Base-by-base conservation (phyloP, 306 rosid genomes). In the Prunus salicina region DNA sequence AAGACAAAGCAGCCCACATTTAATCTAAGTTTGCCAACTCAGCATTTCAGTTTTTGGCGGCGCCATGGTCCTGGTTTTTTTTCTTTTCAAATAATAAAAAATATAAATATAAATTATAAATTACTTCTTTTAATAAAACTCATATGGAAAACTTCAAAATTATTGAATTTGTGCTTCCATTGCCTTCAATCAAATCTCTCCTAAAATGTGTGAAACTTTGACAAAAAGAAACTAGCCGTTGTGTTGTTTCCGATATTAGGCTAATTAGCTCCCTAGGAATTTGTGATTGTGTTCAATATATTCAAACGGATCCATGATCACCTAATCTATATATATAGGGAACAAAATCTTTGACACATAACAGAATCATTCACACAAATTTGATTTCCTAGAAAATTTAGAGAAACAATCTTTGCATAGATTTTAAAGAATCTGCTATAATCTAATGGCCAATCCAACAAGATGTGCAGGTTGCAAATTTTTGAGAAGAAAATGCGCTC, bases 401-500 rank as follows among this genome's bases (percentile, higher is more conserved):
- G 20, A 63, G 67, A 63, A 63, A 34, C 67, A 63, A 63, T 28
- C 38, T 63, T 15, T 30, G 65, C 11, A 4, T 63, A 28, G 67
- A 63, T 63, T 13, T 1, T 63, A 15, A 30, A 63, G 45, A 15
- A 63, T 28, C 67, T 16, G 65, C 15, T 2, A 12, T 28, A 2
- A 28, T 28, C 41, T 28, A 63, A 63, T 30, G 67, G 12, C 4
- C 2, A 30, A 63, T 63, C 67, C 67, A 63, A 63, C 45, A 10
- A 30, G 67, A 28, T 63, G 67, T 63, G 67, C 67, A 30, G 67
- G 45, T 30, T 63, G 67, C 43, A 63, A 20, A 30, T 63, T 63
- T 63, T 63, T 63, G 22, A 30, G 67, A 63, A 62, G 45, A 62
- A 30, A n/a, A 63, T 63, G 67, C 67, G n/a, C 67, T 63, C 67